Base-by-base conservation (phyloP, 305 asterid species). In the Caryopteris hybrid region DNA sequence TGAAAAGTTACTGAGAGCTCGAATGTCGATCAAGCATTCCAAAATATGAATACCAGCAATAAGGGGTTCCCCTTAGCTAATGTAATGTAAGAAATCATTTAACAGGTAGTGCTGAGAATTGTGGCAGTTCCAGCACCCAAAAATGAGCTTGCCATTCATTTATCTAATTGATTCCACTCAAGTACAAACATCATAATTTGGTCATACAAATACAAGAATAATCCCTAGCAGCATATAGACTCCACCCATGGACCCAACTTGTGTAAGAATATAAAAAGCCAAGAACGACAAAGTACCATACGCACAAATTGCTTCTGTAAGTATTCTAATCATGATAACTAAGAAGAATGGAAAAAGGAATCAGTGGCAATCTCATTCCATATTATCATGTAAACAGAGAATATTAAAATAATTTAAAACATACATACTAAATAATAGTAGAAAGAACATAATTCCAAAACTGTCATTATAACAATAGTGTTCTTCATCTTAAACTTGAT, bases 1-100 rank as follows among this genome's bases (percentile, higher is more conserved):
- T 47, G 53, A 73, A 39, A 58, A 48, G 42, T 46, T 11, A 51
- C 22, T 23, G 43, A 41, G 12, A 55, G 57, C 57, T 52, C 39
- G 42, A 17, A 51, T 55, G 12, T 46, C 27, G 29, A 53, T 41
- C 63, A 50, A 52, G 60, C 62, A 63, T 50, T 8, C 21, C 4
- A 45, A 45, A 29, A 13, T 27, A 45, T 25, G 42, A 8, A 41
- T 20, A 27, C 1, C 38, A 29, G 71, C 69, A 70, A 45, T 21
- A 43, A 23, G 38, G 34, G 45, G 10, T 16, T 43, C 16, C 27
- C 61, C 42, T 25, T 33, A 70, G 61, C 68, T 41, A 66, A 64
- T 34, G 34, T 41, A 64, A 64, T 34, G 34, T 50, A 33, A 41
- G 47, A 48, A n/a, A 27, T 43, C 77, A 64, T 47, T 61, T n/a